A percentile compares a stretch with the other conserved stretches of the same genome.
phyloP scores from a whole-genome alignment of 1,139 yeast species.

The Hansenula lynferdii region DNA sequence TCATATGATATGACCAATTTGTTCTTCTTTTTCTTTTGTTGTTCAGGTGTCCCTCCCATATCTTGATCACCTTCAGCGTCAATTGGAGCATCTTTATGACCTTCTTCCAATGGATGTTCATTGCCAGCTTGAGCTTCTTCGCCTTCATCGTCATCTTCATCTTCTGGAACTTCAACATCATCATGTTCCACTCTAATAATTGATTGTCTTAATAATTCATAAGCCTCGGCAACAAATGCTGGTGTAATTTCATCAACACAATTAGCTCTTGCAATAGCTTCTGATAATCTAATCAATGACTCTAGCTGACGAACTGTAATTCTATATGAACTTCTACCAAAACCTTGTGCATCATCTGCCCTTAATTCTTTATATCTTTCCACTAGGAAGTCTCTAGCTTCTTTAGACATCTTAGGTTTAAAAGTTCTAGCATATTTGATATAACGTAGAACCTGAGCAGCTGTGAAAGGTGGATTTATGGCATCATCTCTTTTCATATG shows the following conservation, averaged over 20 bases:
- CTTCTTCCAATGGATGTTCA: slow-evolving; percentile 9
- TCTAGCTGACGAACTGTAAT: slow-evolving; percentile 97
- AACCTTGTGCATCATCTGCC: slow-evolving; percentile 88
- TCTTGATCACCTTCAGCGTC: slow-evolving; percentile 1
- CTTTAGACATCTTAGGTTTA: slow-evolving; percentile 82
- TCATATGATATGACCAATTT: slow-evolving; percentile 71
- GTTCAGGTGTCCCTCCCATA: too few relatives aligned
- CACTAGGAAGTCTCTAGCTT: slow-evolving; percentile 76
- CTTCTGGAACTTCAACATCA: slow-evolving; percentile 82
- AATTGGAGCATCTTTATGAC: slow-evolving; percentile 1
- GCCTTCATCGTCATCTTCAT: slow-evolving; percentile 34
- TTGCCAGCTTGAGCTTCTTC: slow-evolving; percentile 6
- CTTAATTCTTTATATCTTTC: slow-evolving; percentile 82
- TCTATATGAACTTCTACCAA: slow-evolving; percentile 82
- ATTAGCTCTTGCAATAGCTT: slow-evolving; percentile 96
- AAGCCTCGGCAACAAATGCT: slow-evolving; percentile 89
- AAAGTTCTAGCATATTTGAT: slow-evolving; percentile 91
- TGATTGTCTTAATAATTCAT: slow-evolving; percentile 82
- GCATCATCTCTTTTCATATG: slow-evolving; percentile 93
- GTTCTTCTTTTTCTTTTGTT: slow-evolving; percentile 12
- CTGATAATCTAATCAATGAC: slow-evolving; percentile 87
- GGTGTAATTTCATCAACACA: slow-evolving; percentile 89
- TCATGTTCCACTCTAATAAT: slow-evolving; percentile 94
- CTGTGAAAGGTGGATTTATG: slow-evolving; percentile 82
- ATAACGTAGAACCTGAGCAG: slow-evolving; percentile 84